Conservation (phyloP, 1,284 basidiomycete species). For the Neolentinus lepideus region DNA sequence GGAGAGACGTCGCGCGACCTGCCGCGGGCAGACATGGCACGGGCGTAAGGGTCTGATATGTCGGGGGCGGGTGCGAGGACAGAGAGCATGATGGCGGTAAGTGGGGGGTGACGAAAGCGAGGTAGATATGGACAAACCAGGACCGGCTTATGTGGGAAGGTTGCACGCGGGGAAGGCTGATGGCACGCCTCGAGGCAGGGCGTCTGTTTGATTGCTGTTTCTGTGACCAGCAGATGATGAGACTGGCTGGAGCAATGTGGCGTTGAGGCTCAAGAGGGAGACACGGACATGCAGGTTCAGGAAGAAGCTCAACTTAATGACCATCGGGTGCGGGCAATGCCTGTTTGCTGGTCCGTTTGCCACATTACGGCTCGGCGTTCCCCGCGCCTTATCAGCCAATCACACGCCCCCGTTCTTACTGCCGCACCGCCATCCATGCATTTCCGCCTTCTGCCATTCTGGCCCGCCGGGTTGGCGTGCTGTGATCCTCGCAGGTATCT, state of each 20-base stretch:
- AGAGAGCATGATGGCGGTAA: neutral
- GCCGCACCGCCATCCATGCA: neutral
- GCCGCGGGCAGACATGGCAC: constrained; percentile 20
- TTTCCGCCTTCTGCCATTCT: too few relatives aligned
- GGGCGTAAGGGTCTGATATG: neutral
- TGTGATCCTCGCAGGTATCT: too few relatives aligned
- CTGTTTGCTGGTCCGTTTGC: neutral
- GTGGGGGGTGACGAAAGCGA: neutral
- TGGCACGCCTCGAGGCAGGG: constrained; percentile 1
- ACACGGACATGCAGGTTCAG: too few relatives aligned
- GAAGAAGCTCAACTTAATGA: too few relatives aligned
- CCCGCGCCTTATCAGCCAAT: neutral
- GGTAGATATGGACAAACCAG: neutral
- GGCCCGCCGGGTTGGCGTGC: too few relatives aligned
- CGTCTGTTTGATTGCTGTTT: neutral
- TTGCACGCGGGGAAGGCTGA: neutral
- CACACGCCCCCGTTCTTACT: neutral
- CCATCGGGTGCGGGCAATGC: neutral
- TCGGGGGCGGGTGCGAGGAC: neutral
- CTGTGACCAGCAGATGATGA: too few relatives aligned
- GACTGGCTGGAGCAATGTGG: too few relatives aligned
- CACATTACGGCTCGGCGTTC: neutral
- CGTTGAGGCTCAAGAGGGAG: too few relatives aligned
- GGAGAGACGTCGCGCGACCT: constrained; percentile 21
- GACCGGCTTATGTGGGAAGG: neutral